Evolutionary conservation across 345 rosid genomes (phyloP), one percentile per base, ranked within the genome.

Genomic region (Acer saccharum): DNA sequence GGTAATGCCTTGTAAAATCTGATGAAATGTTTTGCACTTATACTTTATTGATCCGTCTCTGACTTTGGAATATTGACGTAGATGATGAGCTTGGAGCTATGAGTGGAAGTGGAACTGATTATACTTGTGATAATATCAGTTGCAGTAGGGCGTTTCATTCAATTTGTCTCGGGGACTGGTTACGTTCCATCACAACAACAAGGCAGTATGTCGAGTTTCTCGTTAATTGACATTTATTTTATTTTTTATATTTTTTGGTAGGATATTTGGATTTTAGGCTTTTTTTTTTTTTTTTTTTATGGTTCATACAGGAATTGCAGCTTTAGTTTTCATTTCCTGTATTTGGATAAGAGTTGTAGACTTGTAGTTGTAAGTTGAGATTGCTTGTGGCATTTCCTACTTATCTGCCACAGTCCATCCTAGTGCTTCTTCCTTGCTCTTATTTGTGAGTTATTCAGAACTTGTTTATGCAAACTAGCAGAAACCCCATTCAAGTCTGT

Each of bases 151-250:
- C 90, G 75, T 92, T 91, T 86, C 98, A 93, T 78, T 80, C 86
- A 72, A 78, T 88, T 70, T 90, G 95, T 82, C 88, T 93, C 39
- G 87, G 82, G 68, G 95, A 93, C 76, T 91, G 97, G 98, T 80
- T 92, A 83, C 88, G 89, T 62, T 90, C 98, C 18, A 90, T 91
- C 77, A 91, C 96, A 77, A 91, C 90, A 69, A 92, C 93, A 20
- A 87, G 96, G 81, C 96, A 90, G 96, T 92, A 90, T 44, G 98
- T 88, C 17, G 6, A 69, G 48, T 79, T 80, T 78, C 72, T 77
- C 68, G 2, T 16, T 44, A 21, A 17, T 67, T 61, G 21, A 16
- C 8, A 9, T 17, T 62, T 46, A 3, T 3, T 10, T 6, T 27
- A 11, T 18, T 17, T 35, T 35, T 16, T 9, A 20, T 25, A 20